Base-by-base conservation (phyloP, 2,329 filamentous ascomycete genomes). In the Oidium heveae region DNA sequence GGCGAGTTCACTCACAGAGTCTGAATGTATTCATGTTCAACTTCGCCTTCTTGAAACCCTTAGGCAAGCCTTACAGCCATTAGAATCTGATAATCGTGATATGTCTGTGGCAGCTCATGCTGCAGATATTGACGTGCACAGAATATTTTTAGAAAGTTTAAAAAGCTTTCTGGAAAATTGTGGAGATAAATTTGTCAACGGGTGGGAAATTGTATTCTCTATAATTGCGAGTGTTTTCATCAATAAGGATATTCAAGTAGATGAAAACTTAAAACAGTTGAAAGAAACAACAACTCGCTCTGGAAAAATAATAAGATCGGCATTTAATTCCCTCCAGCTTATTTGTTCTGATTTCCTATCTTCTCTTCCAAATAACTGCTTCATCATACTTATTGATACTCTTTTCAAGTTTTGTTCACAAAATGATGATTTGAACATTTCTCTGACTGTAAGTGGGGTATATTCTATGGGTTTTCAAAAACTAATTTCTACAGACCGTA, bases 281-380 rank as follows among this genome's bases (percentile, higher is more conserved):
- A 63, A 60, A 24, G 37, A 53, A 20, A 59, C 59, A 15, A 69
- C 67, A 34, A 79, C 75, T 7, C 70, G 74, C 52, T 89, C 87
- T 13, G 74, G 79, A 47, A 82, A 81, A 59, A 74, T 96, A 22
- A 84, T 94, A 53, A 77, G 87, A 57, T 82, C 86, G 16, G 84
- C 89, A 0, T 98, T 98, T 66, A 83, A 79, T 59, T 94, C 88
- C 1, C 71, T 94, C 13, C 86, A 96, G 65, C 77, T 98, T 2
- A 83, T 98, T 49, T 94, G 88, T 66, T 95, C 91, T 0, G 91
- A 98, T 66, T 98, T 98, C 63, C 69, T 98, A 36, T 74, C 80
- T 15, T 79, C 84, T 7, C 74, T 80, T 55, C 84, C 77, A 49
- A 79, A 77, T 65, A 76, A 72, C 52, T 95, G 76, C 69, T 85